Evolutionary conservation across 768 basidiomycete genomes (phyloP), one percentile per base, ranked within the genome.

Genomic region (Psilocybe sp.): DNA sequence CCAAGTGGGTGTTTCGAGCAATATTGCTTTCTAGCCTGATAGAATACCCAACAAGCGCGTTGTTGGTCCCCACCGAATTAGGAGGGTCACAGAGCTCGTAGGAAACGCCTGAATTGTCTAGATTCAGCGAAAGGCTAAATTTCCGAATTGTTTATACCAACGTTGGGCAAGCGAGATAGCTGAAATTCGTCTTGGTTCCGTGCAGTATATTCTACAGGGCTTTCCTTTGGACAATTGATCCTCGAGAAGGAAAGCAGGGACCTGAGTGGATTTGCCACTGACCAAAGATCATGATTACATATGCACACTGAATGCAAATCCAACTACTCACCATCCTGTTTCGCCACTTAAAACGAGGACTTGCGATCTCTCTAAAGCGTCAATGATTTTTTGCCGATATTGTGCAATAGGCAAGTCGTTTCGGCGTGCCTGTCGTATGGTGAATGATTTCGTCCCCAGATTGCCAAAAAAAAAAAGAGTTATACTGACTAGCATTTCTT

Each of bases 221-320:
- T 76, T 81, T 19, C 95, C 97, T 52, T 77, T 78, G 4, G 85
- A 80, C 16, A 98, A 79, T 46, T 88, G 82, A 60, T 95, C 85
- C 65, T 99, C 96, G 9, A 99, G 79, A 55, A 98, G 87, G 69
- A 94, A 98, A 1, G 87, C 78, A 3, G 96, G 96, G 3, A 98
- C 82, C 70, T 98, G 96, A 0, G 96, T 98, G 2, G 94, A 97
- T 71, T 99, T 99, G 8, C 96, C 96, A 60, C 93, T 94, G 44
- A n/a, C 46, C 45, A 52, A 42, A 55, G 38, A 40, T 34, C 18
- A 46, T 36, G 11, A 50, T n/a, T n/a, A n/a, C n/a, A 40, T 15
- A 31, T 7, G 28, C 12, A 45, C 18, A 11, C 28, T 20, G 37
- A 35, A 5, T 23, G 20, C 33, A 44, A 16, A 43, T 15, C 12